Evolutionary conservation across 208 protist species (phyloP), one percentile per base, ranked within the genome.

Genomic region (Leishmania turanica): DNA sequence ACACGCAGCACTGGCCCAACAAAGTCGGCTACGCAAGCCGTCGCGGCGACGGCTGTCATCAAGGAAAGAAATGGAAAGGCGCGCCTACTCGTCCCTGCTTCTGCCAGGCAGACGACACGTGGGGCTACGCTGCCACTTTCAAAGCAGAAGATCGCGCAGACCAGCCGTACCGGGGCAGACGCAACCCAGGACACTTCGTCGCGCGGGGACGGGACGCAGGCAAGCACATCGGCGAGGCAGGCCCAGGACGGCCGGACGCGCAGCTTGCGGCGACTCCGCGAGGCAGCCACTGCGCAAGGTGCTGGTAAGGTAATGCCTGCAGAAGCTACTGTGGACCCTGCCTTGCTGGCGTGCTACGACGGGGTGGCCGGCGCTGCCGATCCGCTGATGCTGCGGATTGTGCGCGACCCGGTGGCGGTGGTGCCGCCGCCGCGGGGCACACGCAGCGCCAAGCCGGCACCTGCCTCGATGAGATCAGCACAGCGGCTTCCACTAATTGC

Each of bases 341-440:
- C 84, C 45, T 75, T 90, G n/a, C 56, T 88, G 19, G 86, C 81
- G 0, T 66, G 86, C 40, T 92, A 91, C 88, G 84, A 86, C 31
- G 90, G 90, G 42, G 87, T 89, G 69, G 86, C 79, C 65, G 81
- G 84, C 56, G 83, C 90, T 24, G 85, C 81, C 24, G 88, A 93
- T 74, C 85, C 84, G 15, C 65, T 88, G 47, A 79, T 89, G 75
- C 79, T 89, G 83, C 84, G 81, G 70, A 91, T 93, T 79, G 87
- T 90, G 60, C 86, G 88, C 27, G 88, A 89, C 60, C 90, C 90
- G 3, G 54, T 79, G 4, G 69, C 31, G 7, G 56, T 54, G 45
- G 40, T 6, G 31, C 73, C 74, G 19, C 37, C 66, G 34, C 45
- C 1, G 27, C 13, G 31, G 69, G 58, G 77, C 31, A 49, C 53